These are phyloP conservation scores for Trichoderma polysporum DNA, from an alignment of 2,329 filamentous ascomycete species.

Conservation along the genomic window DNA sequence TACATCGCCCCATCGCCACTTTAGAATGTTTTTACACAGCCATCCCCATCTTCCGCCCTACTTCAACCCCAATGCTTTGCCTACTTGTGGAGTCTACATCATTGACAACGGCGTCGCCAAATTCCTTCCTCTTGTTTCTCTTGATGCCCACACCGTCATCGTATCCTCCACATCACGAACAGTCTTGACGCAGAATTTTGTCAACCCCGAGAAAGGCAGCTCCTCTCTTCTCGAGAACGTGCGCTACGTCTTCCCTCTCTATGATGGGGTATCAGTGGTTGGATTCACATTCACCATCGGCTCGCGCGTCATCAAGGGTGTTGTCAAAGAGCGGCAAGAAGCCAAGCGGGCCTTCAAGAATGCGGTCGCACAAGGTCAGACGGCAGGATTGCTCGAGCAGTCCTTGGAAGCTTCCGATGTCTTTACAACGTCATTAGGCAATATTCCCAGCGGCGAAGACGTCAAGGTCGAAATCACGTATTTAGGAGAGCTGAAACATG, in stretches of 20 bases:
- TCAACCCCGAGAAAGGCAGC: slow-evolving; percentile 48
- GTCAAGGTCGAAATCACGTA: slow-evolving; percentile 64
- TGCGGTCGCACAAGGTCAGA: slow-evolving; percentile 58
- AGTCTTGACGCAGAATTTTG: slow-evolving; percentile 56
- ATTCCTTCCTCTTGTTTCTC: slow-evolving; percentile 59
- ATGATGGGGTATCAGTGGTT: slow-evolving; percentile 69
- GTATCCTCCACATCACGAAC: slow-evolving; percentile 52
- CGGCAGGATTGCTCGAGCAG: slow-evolving; percentile 66
- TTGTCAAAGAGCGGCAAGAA: slow-evolving; percentile 64
- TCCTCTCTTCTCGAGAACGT: slow-evolving; percentile 43
- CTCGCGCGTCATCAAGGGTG: slow-evolving; percentile 57
- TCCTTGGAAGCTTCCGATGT: slow-evolving; percentile 60
- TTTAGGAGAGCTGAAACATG: slow-evolving; percentile 70
- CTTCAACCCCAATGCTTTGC: neutral
- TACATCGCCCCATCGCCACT: no score
- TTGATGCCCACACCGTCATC: slow-evolving; percentile 61
- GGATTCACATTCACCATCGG: slow-evolving; percentile 65
- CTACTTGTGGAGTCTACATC: slow-evolving; percentile 38
- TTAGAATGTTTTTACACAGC: no score
- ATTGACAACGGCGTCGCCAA: slow-evolving; percentile 26
- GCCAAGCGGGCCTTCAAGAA: slow-evolving; percentile 60
- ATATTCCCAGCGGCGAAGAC: slow-evolving; percentile 58
- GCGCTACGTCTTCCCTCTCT: slow-evolving; percentile 68
- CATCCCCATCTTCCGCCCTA: no score
- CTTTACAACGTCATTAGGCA: slow-evolving; percentile 67